These are phyloP conservation scores for Eucalyptus pumila DNA, from an alignment of 345 rosid genomes.

Conservation along the genomic window DNA sequence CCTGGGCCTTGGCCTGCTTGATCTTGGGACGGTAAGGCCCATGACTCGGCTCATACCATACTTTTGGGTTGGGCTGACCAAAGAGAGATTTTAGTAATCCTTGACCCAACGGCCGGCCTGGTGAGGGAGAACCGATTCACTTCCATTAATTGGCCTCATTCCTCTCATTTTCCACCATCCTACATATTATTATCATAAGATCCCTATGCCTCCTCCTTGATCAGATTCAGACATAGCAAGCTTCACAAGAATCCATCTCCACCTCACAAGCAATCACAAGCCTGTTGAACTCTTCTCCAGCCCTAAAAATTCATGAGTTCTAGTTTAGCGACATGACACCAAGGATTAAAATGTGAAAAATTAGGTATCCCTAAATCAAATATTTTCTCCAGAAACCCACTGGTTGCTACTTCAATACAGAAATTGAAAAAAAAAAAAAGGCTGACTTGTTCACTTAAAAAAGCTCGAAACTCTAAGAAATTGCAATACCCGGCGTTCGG, in stretches of 20 bases:
- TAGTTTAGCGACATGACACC: not conserved
- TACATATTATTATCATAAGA: not conserved
- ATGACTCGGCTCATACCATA: not conserved
- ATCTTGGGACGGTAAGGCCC: not conserved
- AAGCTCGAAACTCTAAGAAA: not conserved
- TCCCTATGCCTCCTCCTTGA: not conserved
- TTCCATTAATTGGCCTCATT: not conserved
- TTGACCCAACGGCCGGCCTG: not conserved
- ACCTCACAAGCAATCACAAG: not conserved
- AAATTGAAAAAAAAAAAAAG: not conserved
- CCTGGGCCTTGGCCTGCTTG: not conserved
- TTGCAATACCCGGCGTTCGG: accelerated
- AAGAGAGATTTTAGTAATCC: not conserved
- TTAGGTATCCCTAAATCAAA: not conserved
- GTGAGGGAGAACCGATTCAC: not conserved
- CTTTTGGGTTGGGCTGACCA: not conserved
- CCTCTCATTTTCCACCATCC: not conserved
- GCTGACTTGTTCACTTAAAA: not conserved
- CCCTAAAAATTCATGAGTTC: not conserved
- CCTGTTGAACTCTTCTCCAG: not conserved
- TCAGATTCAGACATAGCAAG: not conserved
- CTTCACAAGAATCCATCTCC: not conserved
- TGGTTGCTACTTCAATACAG: accelerated
- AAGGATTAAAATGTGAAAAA: not conserved
- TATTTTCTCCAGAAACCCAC: not conserved